Evolutionary conservation across 441 rosid genomes (phyloP).

Genomic region (Gossypium armourianum): DNA sequence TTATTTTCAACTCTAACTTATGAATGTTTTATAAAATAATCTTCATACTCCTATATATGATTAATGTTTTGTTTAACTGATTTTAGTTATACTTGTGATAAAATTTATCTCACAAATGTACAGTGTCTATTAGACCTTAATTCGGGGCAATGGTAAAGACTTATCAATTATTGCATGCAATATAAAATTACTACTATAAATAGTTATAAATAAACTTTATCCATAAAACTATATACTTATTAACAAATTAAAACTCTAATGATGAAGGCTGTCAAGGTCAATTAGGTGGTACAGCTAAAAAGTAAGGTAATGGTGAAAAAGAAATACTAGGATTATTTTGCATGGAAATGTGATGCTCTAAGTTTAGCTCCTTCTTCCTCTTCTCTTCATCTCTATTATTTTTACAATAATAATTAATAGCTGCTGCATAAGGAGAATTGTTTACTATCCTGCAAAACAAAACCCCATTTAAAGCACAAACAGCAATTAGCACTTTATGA

Average conservation of each 20-base stretch:
- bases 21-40: no score
- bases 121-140: no score
- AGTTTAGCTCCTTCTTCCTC: neutral
- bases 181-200: no score
- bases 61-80: no score
- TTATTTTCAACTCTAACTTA: no score
- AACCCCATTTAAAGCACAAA: neutral
- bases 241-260: neutral
- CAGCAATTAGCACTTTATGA: neutral
- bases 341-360: neutral
- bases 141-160: no score
- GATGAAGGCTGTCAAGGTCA: neutral
- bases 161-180: no score
- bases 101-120: no score
- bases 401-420: neutral
- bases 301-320: slow-evolving; percentile 26
- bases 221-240: neutral
- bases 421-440: slow-evolving; percentile 20
- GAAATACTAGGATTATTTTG: neutral
- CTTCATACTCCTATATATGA: no score
- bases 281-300: slow-evolving; percentile 2
- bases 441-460: slow-evolving; percentile 22
- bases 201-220: no score
- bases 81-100: no score
- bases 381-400: neutral